Evolutionary conservation across 768 basidiomycete species (phyloP), one percentile per base, ranked within the genome.

Genomic region (Atractiella rhizophila): DNA sequence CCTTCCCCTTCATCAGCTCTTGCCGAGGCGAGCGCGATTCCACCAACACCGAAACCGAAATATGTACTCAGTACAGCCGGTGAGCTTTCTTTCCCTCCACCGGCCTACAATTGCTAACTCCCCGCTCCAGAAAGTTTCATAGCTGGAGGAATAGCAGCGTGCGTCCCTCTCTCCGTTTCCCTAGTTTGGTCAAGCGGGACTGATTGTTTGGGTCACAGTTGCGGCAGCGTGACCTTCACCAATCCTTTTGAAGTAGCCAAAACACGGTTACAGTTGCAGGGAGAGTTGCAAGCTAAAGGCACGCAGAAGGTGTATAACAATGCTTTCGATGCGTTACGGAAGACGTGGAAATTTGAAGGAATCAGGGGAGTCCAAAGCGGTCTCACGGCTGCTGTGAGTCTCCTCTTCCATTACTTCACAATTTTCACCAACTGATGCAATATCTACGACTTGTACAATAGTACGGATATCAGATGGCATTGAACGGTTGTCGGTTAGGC

Each of bases 181-280:
- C 24, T 16, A 18, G 15, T n/a, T n/a, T 4, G 21, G 5, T 13
- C 31, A 9, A 11, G 28, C 23, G 8, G n/a, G 10, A 35, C 28
- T 24, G 6, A n/a, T 2, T 28, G n/a, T 20, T 5, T 27, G 39
- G n/a, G 24, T 42, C 39, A 40, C 42, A 35, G 19, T 44, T 44
- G 33, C 46, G 49, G 44, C 44, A 35, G 39, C 28, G 75, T 79
- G 35, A 76, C 77, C 7, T 61, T 78, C 40, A 76, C 76, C 4
- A 78, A 79, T 49, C 73, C 74, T 12, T 74, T 73, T 4, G 74
- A 59, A 53, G 81, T 85, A 18, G 77, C 79, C 33, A 96, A 96
- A 61, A 96, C 91, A 30, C 75, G 88, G 41, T 62, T 98, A 37
- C 91, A 98, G 57, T 68, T 98, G 20, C 85, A 96, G 55, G 91